These are phyloP conservation scores for Massarina eburnea DNA, from an alignment of 2,329 filamentous ascomycete genomes.

Conservation along the genomic window DNA sequence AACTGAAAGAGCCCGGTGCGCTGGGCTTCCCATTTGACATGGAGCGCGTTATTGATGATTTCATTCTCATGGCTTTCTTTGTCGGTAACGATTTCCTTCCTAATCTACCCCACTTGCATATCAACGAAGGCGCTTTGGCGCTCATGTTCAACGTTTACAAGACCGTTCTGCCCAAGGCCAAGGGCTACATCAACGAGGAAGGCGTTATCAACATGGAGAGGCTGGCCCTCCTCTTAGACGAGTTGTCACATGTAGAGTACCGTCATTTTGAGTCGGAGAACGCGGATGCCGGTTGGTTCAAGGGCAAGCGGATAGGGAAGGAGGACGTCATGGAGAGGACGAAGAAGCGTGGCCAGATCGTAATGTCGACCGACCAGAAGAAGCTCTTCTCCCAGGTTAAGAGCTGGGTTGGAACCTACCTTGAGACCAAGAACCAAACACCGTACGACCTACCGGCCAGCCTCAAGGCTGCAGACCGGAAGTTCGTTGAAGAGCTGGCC, in stretches of 20 bases:
- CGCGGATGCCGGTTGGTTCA: conserved; percentile 87
- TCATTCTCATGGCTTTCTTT: conserved; percentile 99
- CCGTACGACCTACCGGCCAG: conserved; percentile 73
- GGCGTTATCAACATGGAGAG: conserved; percentile 88
- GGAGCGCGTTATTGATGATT: conserved; percentile 97
- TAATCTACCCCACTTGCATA: conserved; percentile 92
- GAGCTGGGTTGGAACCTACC: conserved; percentile 74
- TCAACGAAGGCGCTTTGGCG: conserved; percentile 95
- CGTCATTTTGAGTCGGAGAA: conserved; percentile 92
- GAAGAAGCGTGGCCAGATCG: conserved; percentile 63
- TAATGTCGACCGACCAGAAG: conserved; percentile 79
- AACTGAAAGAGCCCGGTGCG: conserved; percentile 72
- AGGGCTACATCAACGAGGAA: conserved; percentile 94
- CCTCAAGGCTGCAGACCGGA: conserved; percentile 81
- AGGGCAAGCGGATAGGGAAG: conserved; percentile 76
- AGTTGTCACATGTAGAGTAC: conserved; percentile 85
- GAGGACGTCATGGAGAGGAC: conserved; percentile 65
- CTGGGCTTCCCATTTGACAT: conserved; percentile 84
- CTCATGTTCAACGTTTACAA: conserved; percentile 99
- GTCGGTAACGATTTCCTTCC: conserved; percentile 99
- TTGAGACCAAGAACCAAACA: conserved; percentile 42
- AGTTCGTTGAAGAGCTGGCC: conserved; percentile 88
- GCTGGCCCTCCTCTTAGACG: conserved; percentile 74
- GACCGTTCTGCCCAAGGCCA: conserved; percentile 78
- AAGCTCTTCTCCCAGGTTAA: conserved; percentile 80